phyloP scores from a whole-genome alignment of 805 yeast genomes.

The Wickerhamiella allomyrinae region DNA sequence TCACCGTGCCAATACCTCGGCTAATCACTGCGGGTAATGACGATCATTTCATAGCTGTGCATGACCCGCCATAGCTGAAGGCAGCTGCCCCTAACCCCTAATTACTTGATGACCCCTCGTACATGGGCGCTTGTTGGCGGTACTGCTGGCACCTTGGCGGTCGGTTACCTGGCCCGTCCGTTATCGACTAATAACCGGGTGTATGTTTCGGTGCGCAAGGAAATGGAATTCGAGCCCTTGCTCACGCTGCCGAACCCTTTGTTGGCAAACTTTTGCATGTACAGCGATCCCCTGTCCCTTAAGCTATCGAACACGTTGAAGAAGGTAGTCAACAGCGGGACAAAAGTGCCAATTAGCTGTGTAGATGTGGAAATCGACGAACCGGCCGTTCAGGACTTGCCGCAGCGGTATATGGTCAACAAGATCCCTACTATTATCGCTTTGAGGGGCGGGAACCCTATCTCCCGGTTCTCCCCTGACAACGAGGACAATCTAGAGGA shows the following conservation, averaged over 20 bases:
- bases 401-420: slow-evolving; percentile 41
- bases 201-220: slow-evolving; percentile 40
- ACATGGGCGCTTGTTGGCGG: slow-evolving; percentile 13
- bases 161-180: slow-evolving; percentile 7
- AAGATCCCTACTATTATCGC: slow-evolving; percentile 55
- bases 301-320: slow-evolving; percentile 49
- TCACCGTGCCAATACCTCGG: no score
- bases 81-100: not conserved
- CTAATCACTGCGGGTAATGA: no score
- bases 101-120: slow-evolving; percentile 7
- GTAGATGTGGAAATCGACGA: slow-evolving; percentile 64
- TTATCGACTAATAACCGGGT: slow-evolving; percentile 26
- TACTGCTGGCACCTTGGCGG: slow-evolving; percentile 7
- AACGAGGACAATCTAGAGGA: slow-evolving; percentile 20
- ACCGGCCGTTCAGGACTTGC: slow-evolving; percentile 43
- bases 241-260: slow-evolving; percentile 42
- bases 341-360: slow-evolving; percentile 39
- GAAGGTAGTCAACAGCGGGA: slow-evolving; percentile 31
- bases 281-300: slow-evolving; percentile 50
- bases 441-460: slow-evolving; percentile 49
- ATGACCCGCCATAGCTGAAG: no score
- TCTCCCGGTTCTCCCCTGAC: slow-evolving; percentile 25
- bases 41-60: no score
- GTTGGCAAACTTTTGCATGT: slow-evolving; percentile 53
- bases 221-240: slow-evolving; percentile 44